These are phyloP conservation scores for Metarhizium robertsii DNA, from an alignment of 2,329 filamentous ascomycete species.

Conservation along the genomic window DNA sequence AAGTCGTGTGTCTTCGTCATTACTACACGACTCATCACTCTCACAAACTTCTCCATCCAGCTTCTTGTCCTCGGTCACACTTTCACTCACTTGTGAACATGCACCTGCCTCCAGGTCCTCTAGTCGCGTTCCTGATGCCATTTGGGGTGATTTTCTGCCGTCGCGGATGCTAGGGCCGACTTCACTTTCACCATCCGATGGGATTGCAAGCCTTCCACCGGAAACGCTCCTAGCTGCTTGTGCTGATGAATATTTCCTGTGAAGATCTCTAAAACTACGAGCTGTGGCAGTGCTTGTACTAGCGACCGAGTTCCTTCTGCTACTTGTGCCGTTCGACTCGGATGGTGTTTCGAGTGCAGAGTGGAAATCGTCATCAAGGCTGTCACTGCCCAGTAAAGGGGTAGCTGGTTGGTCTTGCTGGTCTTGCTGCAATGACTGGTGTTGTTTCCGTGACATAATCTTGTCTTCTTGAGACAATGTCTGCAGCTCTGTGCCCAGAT, in stretches of 20 bases:
- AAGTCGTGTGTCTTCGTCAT: slow-evolving; percentile 13
- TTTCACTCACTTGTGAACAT: not conserved
- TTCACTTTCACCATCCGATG: slow-evolving; percentile 52
- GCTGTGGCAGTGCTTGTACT: slow-evolving; percentile 60
- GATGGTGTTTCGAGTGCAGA: slow-evolving; percentile 37
- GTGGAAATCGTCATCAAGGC: slow-evolving; percentile 40
- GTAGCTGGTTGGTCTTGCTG: slow-evolving; percentile 27
- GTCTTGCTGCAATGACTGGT: slow-evolving; percentile 17
- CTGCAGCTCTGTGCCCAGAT: slow-evolving; percentile 88
- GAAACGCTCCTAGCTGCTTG: slow-evolving; percentile 34
- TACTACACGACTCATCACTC: not conserved
- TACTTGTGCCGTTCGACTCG: slow-evolving; percentile 31
- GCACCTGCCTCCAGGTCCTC: not conserved
- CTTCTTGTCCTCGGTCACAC: not conserved
- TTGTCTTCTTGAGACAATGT: slow-evolving; percentile 66
- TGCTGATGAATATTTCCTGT: slow-evolving; percentile 48
- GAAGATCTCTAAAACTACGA: slow-evolving; percentile 53
- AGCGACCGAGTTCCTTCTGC: slow-evolving; percentile 51
- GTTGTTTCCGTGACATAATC: slow-evolving; percentile 51
- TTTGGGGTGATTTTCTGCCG: slow-evolving; percentile 45
- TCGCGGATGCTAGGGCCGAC: slow-evolving; percentile 51
- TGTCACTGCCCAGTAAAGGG: slow-evolving; percentile 25
- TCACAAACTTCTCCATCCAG: not conserved
- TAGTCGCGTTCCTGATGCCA: slow-evolving; percentile 32
- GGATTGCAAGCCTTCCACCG: slow-evolving; percentile 33